Base-by-base conservation (phyloP, 371 early-diverging fungal genomes). In the Basidiobolus meristosporus region DNA sequence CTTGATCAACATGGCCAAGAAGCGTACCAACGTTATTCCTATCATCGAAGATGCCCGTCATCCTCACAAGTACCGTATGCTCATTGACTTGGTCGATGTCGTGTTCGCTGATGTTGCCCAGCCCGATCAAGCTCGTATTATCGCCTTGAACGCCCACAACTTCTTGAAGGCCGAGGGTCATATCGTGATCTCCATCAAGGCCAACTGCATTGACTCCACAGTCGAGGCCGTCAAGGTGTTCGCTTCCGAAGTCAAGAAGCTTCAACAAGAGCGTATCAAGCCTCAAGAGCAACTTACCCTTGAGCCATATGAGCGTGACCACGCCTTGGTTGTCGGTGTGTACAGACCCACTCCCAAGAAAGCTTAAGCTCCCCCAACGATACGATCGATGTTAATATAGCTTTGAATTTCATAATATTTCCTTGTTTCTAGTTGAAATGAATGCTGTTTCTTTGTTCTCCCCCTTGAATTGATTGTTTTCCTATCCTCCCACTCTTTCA, bases 31-130 rank as follows among this genome's bases (percentile, higher is more conserved):
- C 67, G 95, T 99, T 42, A 90, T 99, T 50, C 99, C 99, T 44
- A 98, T 99, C 46, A 90, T 99, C 55, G 99, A 99, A 68, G 99
- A 99, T 70, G 99, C 99, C 34, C 90, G 99, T 59, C 90, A 96
- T 61, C 99, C 99, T 42, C 86, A 93, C 68, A 98, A 96, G 69
- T 99, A 99, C 73, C 90, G 99, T 70, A 98, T 99, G 99, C 73
- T 99, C 39, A 91, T 99, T 36, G 89, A 90, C 32, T 96, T 98
- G 90, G 99, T 99, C 22, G 99, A 99, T 71, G 88, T 89, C 22
- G 83, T 99, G 46, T 99, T 99, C 66, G 98, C 98, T 35, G 99
- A 99, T 77, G 98, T 99, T 52, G 98, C 99, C 21, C 99, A 99
- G 63, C 99, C 99, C 41, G 99, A 99, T 66, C 99, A 99, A 74